Evolutionary conservation across 495 filamentous ascomycete genomes (phyloP), one percentile per base, ranked within the genome.

Genomic region (Talaromyces liani): DNA sequence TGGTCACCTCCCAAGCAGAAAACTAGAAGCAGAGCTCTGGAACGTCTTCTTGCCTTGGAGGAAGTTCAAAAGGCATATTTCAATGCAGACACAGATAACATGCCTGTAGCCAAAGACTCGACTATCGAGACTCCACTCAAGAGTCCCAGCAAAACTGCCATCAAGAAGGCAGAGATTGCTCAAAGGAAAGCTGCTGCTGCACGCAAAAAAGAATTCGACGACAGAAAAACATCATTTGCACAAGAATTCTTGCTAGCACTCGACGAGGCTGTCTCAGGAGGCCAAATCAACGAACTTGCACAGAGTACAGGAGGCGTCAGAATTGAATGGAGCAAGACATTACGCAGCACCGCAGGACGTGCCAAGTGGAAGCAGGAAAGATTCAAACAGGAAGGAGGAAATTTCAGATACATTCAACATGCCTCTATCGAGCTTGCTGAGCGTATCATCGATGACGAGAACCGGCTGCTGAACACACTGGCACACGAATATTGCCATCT

Each of bases 401-500:
- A 18, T 33, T 25, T 18, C 36, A 60, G 56, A 60, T 29, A 31
- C 63, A 58, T 25, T 65, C 91, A 96, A 70, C 71, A 87, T 66
- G 91, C 91, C 6, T 83, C 74, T 10, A 97, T 98, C 70, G 93
- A 98, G 67, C 84, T 98, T 4, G 89, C 93, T 0, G 85, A 89
- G 61, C 93, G 92, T 64, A 88, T 98, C 56, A 90, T 98, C 60
- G 82, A 88, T 71, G 84, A 87, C 70, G 83, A 89, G 62, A 79
- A 90, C 53, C 86, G 92, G 22, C 80, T 98, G 22, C 78, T 92
- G 56, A 96, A 96, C 72, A 90, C 91, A 0, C 69, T 97, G 22
- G 91, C 93, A 3, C 94, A 98, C 73, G 94, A 98, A 66, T 98
- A 92, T 79, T 97, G 93, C 74, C 94, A 98, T 71, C 79, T 98